These are phyloP conservation scores for Neonectria ditissima DNA, from an alignment of 2,329 filamentous ascomycete species.

Conservation along the genomic window DNA sequence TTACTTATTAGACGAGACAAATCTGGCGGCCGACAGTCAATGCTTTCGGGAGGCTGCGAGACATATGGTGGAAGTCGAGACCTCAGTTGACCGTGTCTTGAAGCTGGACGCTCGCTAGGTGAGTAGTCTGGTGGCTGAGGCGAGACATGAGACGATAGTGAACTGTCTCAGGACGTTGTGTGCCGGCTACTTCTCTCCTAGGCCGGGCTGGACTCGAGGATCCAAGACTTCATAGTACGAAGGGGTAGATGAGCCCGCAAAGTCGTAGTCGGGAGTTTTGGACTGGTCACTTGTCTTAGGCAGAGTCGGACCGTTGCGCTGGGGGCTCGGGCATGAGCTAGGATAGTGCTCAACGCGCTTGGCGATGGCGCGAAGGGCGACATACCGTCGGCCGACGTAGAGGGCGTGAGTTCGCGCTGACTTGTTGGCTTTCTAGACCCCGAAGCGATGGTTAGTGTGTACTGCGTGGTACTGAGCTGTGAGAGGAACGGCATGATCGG, in stretches of 20 bases:
- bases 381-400: neutral
- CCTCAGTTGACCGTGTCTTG: conserved; percentile 1
- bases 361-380: conserved; percentile 5
- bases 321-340: neutral
- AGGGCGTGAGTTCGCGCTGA: neutral
- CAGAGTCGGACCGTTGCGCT: conserved; percentile 10
- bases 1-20: conserved; percentile 9
- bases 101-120: conserved; percentile 9
- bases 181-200: conserved; percentile 20
- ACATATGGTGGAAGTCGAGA: conserved; percentile 11
- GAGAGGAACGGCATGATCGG: conserved; percentile 12
- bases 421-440: neutral
- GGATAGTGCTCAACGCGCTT: neutral
- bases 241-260: conserved; percentile 4
- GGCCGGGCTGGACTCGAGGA: conserved; percentile 23
- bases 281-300: conserved; percentile 19
- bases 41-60: conserved; percentile 20
- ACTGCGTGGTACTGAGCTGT: neutral
- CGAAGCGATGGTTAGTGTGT: neutral
- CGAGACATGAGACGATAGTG: conserved; percentile 32
- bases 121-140: conserved; percentile 13
- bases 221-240: conserved; percentile 22
- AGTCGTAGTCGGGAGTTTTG: conserved; percentile 3
- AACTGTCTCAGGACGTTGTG: conserved; percentile 38
- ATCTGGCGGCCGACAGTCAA: neutral